Percentiles rank a stretch among this genome's conserved stretches.
Evolutionary conservation across 805 yeast genomes (phyloP).

Genomic region (Nakazawaea anatomiae): DNA sequence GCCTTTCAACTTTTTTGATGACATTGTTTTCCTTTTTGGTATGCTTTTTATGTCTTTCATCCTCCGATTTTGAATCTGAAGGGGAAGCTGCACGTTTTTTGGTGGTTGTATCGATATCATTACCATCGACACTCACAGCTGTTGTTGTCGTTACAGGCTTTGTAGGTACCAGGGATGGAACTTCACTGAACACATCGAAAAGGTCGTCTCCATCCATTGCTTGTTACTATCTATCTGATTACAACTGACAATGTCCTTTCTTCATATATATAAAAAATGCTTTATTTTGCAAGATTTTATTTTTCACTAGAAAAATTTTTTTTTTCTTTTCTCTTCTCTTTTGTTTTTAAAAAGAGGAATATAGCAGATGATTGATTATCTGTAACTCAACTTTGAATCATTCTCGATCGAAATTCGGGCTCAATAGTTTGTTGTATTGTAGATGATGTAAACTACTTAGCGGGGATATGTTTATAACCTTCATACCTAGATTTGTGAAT

Average conservation of each 20-base stretch:
- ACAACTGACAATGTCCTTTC: too few species aligned
- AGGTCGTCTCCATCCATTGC: conserved; percentile 39
- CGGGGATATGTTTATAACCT: too few species aligned
- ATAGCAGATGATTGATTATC: too few species aligned
- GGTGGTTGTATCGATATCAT: conserved; percentile 2
- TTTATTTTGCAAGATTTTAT: too few species aligned
- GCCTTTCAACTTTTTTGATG: conserved; percentile 20
- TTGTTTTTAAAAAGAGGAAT: too few species aligned
- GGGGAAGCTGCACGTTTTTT: conserved; percentile 12
- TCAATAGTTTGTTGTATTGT: too few species aligned
- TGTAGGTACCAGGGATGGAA: conserved; percentile 31
- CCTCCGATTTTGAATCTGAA: conserved; percentile 7
- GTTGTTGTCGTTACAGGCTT: conserved; percentile 18
- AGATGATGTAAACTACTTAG: too few species aligned
- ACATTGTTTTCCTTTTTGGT: conserved; percentile 21
- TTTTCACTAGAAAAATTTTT: neutral
- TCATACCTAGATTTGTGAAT: too few species aligned
- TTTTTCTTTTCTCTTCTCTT: too few species aligned
- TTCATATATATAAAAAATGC: too few species aligned
- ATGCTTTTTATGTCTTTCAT: conserved; percentile 20
- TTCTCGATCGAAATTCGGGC: too few species aligned
- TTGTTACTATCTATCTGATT: neutral
- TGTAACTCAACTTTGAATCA: too few species aligned
- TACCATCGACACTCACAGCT: conserved; percentile 12
- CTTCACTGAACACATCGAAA: conserved; percentile 58